Percentiles rank a stretch among this genome's conserved stretches.
phyloP scores from a whole-genome alignment of 2,329 filamentous ascomycete genomes.

The Apiospora arundinis region DNA sequence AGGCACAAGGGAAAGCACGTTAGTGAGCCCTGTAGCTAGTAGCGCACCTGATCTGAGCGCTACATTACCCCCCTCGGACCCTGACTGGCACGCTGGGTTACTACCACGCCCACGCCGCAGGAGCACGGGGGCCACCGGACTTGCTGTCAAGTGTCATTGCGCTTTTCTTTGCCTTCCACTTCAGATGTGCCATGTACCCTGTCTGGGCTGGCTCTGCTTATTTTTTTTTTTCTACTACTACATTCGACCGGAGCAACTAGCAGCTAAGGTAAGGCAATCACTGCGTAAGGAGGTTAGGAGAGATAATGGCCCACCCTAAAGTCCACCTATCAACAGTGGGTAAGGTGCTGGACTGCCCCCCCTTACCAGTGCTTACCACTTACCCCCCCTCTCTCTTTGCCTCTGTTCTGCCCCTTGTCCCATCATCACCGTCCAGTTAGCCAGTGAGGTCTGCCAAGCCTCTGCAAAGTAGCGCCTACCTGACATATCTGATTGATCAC shows the following conservation, averaged over 20 bases:
- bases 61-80: not conserved
- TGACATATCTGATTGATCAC: constrained; percentile 19
- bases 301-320: constrained; percentile 5
- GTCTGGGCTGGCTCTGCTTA: not conserved
- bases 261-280: not conserved
- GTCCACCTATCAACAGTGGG: constrained; percentile 18
- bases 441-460: constrained; percentile 16
- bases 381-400: not conserved
- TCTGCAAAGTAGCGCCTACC: constrained; percentile 12
- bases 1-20: constrained; percentile 11
- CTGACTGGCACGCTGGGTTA: constrained; percentile 13
- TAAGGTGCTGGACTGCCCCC: constrained; percentile 4
- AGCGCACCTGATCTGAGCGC: not conserved
- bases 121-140: constrained; percentile 3
- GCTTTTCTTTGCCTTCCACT: not conserved
- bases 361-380: too few relatives aligned
- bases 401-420: constrained; percentile 1
- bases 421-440: constrained; percentile 12
- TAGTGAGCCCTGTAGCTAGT: constrained; percentile 1
- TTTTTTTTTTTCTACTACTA: not conserved
- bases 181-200: constrained; percentile 9
- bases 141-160: constrained; percentile 9
- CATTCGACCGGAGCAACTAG: too few relatives aligned
- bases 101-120: not conserved
- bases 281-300: constrained; percentile 18